Base-by-base conservation (phyloP, 305 asterid genomes). In the Solanum hybrid region DNA sequence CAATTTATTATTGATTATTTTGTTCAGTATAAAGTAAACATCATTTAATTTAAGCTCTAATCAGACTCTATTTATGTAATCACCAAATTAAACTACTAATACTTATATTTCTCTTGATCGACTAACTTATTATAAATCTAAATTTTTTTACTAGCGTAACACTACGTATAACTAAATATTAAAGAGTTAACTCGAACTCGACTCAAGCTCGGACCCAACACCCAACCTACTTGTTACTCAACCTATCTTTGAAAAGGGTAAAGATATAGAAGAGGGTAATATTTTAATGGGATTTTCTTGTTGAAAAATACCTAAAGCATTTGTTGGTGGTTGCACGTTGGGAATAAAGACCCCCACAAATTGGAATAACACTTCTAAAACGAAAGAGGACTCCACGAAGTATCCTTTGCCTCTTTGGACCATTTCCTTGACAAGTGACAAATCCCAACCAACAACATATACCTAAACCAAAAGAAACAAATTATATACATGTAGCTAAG, bases 321-420 rank as follows among this genome's bases (percentile, higher is more conserved):
- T 77, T 77, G 45, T 88, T 45, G 85, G 90, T 89, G 45, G 65
- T 51, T 86, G 87, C 90, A 89, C 87, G 90, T 89, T 89, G 87
- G 79, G 90, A 79, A 70, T 88, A 41, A 77, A 75, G 89, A 70
- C 84, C 39, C 83, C 29, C 89, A 75, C 89, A 72, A 73, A 88
- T 75, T 39, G 88, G 88, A 85, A 85, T 85, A 33, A 51, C 45
- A 31, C 45, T 31, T 37, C 7, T 11, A 31, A 17, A 57, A 85
- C n/a, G 31, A 51, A 85, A 57, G 77, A 85, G 88, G 77, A 85
- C 77, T 85, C 77, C 88, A 57, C 88, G 88, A 85, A 85, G 88
- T 85, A 85, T 57, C 76, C 88, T 84, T 84, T 84, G 22, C 88
- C 41, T 84, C 88, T 51, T 85, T 85, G 72, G 77, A 85, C 77